Percentiles rank a stretch among this genome's conserved stretches.
These are phyloP conservation scores for Penicillium italicum DNA, from an alignment of 2,329 filamentous ascomycete genomes.

Conservation along the genomic window DNA sequence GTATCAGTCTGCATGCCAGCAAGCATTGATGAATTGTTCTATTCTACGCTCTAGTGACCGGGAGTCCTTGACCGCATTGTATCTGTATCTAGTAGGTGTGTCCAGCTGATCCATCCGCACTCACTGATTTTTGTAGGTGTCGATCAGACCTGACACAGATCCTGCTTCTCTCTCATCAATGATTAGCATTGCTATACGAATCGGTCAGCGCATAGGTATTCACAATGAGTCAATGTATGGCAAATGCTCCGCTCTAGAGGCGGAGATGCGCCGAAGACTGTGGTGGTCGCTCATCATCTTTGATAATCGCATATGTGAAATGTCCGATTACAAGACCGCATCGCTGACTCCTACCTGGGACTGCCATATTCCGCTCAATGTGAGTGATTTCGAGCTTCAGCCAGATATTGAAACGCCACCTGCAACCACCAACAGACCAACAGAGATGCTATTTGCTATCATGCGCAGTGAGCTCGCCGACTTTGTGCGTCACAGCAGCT, in stretches of 20 bases:
- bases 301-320: background rate
- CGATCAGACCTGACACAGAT: background rate
- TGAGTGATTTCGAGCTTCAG: background rate
- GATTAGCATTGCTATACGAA: background rate
- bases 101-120: rapidly evolving
- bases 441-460: background rate
- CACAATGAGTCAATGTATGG: background rate
- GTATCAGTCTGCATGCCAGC: background rate
- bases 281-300: background rate
- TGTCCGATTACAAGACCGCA: background rate
- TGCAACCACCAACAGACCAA: background rate
- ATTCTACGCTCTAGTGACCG: background rate
- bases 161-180: background rate
- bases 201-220: background rate
- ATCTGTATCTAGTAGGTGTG: background rate
- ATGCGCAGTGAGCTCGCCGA: background rate
- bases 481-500: background rate
- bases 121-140: background rate
- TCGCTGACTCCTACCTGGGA: background rate
- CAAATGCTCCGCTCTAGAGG: background rate
- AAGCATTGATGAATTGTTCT: background rate
- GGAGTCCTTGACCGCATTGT: background rate
- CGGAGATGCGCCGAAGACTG: background rate
- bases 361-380: background rate
- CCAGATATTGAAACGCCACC: background rate